Base-by-base conservation (phyloP, 2,329 filamentous ascomycete genomes). In the Colletotrichum chrysophilum region DNA sequence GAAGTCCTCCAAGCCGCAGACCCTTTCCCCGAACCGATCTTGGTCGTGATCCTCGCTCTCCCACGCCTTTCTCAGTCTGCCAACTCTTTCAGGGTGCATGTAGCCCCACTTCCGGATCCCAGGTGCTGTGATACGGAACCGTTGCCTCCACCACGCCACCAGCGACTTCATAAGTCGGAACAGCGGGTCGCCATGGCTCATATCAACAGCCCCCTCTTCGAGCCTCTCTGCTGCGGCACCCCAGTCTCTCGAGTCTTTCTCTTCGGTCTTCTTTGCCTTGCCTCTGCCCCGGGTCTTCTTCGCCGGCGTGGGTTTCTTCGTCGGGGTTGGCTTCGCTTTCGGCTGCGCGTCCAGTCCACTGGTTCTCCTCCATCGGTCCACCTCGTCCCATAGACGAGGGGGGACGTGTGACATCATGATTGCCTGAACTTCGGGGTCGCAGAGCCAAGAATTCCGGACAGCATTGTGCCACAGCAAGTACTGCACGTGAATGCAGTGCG, bases 31-130 rank as follows among this genome's bases (percentile, higher is more conserved):
- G 81, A 96, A 95, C 7, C 86, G 86, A 61, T 91, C 88, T 0
- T 88, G 84, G 78, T 97, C 90, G 72, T 92, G 87, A 0, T 88
- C 86, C 65, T 93, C 90, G 14, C 92, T 89, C 36, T 91, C 89
- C 82, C 94, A 95, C 0, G 91, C 93, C 36, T 93, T 92, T 8
- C 94, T 91, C 75, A 97, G 88, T n/a, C 93, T 90, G 79, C 95
- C 93, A 3, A 98, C 86, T 28, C 92, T 89, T 79, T 93, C 89
- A n/a, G 95, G 89, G 1, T 94, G 89, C 87, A 96, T 94, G 82
- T 98, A 98, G 0, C 97, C 97, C 81, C 91, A 90, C 85, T 98
- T 99, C n/a, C 96, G 91, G 26, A 98, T 81, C 0, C 95, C 95
- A 0, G 96, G 95, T 0, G 93, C 90, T 1, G 92, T 95, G 58